Percentiles rank a stretch among this genome's conserved stretches.
Evolutionary conservation across 345 rosid genomes (phyloP).

Genomic region (Durio zibethinus): DNA sequence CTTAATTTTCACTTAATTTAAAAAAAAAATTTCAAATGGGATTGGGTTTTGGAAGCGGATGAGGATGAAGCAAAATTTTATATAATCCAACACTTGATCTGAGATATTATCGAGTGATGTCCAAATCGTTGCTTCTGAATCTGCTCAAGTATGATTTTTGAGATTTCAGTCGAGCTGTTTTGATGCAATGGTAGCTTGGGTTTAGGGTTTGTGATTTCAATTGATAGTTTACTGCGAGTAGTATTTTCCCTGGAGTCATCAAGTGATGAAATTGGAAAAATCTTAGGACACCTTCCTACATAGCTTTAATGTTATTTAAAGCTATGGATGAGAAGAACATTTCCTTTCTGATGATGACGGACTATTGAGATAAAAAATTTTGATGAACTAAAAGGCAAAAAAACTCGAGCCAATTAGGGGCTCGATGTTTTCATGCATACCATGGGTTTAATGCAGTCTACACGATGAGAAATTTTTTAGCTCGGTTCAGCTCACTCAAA

Average conservation of each 20-base stretch:
- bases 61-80: constrained; percentile 39
- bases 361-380: too few relatives aligned
- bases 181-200: neutral
- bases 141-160: neutral
- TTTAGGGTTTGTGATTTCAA: neutral
- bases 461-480: too few relatives aligned
- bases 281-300: constrained; percentile 80
- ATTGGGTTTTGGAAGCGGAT: constrained; percentile 11
- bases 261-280: constrained; percentile 46
- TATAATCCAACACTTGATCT: constrained; percentile 73
- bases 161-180: too few relatives aligned
- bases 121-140: constrained; percentile 44
- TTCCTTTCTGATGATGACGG: constrained; percentile 55
- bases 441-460: too few relatives aligned
- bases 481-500: too few relatives aligned
- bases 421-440: too few relatives aligned
- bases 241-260: too few relatives aligned
- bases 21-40: neutral
- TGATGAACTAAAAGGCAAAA: too few relatives aligned
- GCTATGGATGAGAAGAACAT: constrained; percentile 58
- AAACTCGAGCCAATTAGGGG: too few relatives aligned
- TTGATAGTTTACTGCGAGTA: too few relatives aligned
- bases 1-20: neutral
- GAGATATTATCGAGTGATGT: constrained; percentile 45
- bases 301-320: constrained; percentile 2